Conservation (phyloP, 2,329 filamentous ascomycete species). For the Cladosporium sphaerospermum region DNA sequence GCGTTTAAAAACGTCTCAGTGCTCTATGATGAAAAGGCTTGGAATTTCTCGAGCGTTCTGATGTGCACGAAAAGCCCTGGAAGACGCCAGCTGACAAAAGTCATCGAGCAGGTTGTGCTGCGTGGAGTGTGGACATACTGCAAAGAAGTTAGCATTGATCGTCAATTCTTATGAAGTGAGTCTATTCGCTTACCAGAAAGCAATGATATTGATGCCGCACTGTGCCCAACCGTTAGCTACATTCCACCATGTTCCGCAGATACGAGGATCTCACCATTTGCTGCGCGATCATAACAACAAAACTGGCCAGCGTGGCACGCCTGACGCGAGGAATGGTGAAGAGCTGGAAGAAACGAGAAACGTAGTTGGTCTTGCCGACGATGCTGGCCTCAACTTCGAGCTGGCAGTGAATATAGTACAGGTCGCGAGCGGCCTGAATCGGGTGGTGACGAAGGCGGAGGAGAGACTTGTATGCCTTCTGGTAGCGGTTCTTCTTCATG, state of each 20-base stretch:
- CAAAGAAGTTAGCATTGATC: no score
- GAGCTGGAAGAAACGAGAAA: constrained; percentile 41
- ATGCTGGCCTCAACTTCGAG: constrained; percentile 22
- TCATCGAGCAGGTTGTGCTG: no score
- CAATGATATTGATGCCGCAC: constrained; percentile 7
- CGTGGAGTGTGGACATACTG: no score
- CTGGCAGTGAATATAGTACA: constrained; percentile 45
- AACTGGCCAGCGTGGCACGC: constrained; percentile 31
- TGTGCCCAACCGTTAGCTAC: background rate
- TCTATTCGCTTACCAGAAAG: constrained; percentile 12
- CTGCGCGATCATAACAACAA: constrained; percentile 30
- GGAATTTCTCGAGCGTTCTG: no score
- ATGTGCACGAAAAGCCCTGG: no score
- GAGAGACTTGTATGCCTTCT: constrained; percentile 46
- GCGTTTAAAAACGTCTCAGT: constrained; percentile 16
- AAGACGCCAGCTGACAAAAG: no score
- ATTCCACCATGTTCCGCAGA: no score
- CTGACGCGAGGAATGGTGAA: constrained; percentile 44
- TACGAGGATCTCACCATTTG: constrained; percentile 20
- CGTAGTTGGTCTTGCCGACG: constrained; percentile 35
- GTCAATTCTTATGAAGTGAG: constrained; percentile 24
- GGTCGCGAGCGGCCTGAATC: constrained; percentile 49
- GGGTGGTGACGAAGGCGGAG: constrained; percentile 41
- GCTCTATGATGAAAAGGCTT: no score
- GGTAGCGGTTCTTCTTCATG: constrained; percentile 42